phyloP scores from a whole-genome alignment of 2,329 filamentous ascomycete species.

The Tolypocladium endophyticum region DNA sequence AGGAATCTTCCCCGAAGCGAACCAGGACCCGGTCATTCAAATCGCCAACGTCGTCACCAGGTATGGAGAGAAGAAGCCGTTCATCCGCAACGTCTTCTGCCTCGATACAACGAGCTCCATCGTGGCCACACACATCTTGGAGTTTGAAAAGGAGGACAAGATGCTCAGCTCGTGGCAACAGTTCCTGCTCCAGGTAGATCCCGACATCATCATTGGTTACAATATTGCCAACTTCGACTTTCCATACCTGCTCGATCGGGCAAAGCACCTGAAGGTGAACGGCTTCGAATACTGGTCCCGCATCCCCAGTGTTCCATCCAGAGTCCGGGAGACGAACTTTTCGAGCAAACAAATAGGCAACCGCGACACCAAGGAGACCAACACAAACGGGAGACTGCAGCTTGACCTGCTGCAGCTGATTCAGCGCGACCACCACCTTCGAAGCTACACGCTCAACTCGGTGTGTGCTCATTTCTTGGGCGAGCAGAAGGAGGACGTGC shows the following conservation, averaged over 20 bases:
- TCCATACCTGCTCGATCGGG: conserved; percentile 84
- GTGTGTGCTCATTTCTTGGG: conserved; percentile 90
- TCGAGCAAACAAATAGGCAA: conserved; percentile 98
- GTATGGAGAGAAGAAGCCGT: conserved; percentile 92
- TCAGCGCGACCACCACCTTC: conserved; percentile 85
- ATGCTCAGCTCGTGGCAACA: conserved; percentile 92
- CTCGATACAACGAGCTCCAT: conserved; percentile 87
- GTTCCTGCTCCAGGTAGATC: conserved; percentile 82
- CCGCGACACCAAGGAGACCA: conserved; percentile 86
- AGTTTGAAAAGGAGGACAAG: conserved; percentile 69
- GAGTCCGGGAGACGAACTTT: conserved; percentile 71
- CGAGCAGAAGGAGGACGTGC: conserved; percentile 97
- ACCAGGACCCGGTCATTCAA: conserved; percentile 89
- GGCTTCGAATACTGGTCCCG: conserved; percentile 85
- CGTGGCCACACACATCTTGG: conserved; percentile 85
- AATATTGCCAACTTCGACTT: conserved; percentile 99
- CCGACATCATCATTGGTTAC: conserved; percentile 97
- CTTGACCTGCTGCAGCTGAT: conserved; percentile 90
- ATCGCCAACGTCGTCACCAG: conserved; percentile 93
- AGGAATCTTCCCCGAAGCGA: conserved; percentile 90
- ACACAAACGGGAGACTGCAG: conserved; percentile 87
- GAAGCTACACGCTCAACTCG: conserved; percentile 96
- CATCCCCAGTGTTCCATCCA: conserved; percentile 59
- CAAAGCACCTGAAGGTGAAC: conserved; percentile 67
- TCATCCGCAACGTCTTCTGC: conserved; percentile 93